Evolutionary conservation across 139 green algal genomes (phyloP).

Genomic region (Chlorella sp.): DNA sequence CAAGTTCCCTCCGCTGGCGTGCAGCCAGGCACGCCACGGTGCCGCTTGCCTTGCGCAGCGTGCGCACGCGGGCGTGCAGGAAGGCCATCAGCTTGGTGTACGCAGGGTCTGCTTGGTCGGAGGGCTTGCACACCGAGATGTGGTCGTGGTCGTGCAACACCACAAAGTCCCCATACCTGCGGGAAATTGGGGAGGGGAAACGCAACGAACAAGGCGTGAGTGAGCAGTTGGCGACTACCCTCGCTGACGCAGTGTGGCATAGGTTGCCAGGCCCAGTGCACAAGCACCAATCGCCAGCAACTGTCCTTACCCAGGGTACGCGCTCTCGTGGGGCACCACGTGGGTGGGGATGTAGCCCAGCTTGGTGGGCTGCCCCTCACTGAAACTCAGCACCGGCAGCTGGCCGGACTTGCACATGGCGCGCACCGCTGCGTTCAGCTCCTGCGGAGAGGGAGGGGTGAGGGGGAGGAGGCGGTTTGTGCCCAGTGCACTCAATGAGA

Average conservation of each 20-base stretch:
- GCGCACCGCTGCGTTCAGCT: conserved; percentile 67
- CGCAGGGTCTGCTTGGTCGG: conserved; percentile 28
- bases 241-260: too few relatives aligned
- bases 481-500: too few relatives aligned
- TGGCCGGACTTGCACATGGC: conserved; percentile 46
- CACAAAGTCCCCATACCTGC: conserved; percentile 75
- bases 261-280: too few relatives aligned
- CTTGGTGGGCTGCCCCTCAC: conserved; percentile 70
- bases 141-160: conserved; percentile 75
- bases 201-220: too few relatives aligned
- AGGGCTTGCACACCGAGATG: conserved; percentile 82
- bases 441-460: not conserved
- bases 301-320: conserved; percentile 79
- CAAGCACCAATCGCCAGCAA: too few relatives aligned
- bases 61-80: conserved; percentile 12
- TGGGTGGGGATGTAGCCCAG: conserved; percentile 64
- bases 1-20: too few relatives aligned
- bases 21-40: too few relatives aligned
- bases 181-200: not conserved
- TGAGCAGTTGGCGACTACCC: too few relatives aligned
- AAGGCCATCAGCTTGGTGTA: conserved; percentile 56
- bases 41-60: not conserved
- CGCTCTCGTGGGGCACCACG: conserved; percentile 75
- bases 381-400: conserved; percentile 66
- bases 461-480: too few relatives aligned